Percentiles rank a stretch among this genome's conserved stretches.
Conservation (phyloP, 768 basidiomycete genomes). For the Tremella fuciformis region DNA sequence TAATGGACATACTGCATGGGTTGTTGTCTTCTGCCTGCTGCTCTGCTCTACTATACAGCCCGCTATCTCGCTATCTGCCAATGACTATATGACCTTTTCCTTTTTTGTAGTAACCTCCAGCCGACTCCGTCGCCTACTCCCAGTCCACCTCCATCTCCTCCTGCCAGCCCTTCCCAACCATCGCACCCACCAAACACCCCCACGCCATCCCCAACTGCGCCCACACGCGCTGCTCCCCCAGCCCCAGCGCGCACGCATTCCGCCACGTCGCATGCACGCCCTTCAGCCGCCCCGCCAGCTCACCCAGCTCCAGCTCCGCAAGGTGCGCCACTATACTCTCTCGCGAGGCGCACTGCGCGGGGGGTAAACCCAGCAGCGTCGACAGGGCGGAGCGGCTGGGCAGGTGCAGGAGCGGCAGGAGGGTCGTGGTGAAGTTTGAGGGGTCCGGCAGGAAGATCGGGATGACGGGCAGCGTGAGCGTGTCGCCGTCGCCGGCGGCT, state of each 20-base stretch:
- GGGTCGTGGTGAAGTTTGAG: background rate
- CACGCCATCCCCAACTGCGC: background rate
- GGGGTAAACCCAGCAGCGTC: background rate
- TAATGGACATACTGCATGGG: too few species aligned
- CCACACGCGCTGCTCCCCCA: background rate
- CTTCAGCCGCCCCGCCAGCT: background rate
- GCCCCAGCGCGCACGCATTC: background rate
- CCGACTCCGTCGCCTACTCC: background rate
- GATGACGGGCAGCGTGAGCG: background rate
- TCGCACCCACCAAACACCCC: slow-evolving; percentile 4
- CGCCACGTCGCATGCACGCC: background rate
- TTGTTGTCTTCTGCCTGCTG: too few species aligned
- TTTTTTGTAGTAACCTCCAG: too few species aligned
- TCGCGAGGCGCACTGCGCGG: background rate
- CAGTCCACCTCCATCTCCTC: slow-evolving; percentile 5
- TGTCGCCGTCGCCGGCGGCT: background rate
- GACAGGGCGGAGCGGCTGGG: background rate
- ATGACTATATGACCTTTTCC: too few species aligned
- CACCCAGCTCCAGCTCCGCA: background rate
- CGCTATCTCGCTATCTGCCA: too few species aligned
- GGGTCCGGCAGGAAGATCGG: slow-evolving; percentile 1
- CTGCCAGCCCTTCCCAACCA: background rate
- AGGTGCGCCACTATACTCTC: background rate
- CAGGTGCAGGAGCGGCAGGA: background rate
- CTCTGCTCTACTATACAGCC: too few species aligned